Evolutionary conservation across 2,329 filamentous ascomycete species (phyloP).

Genomic region (Diaporthe citrichinensis): DNA sequence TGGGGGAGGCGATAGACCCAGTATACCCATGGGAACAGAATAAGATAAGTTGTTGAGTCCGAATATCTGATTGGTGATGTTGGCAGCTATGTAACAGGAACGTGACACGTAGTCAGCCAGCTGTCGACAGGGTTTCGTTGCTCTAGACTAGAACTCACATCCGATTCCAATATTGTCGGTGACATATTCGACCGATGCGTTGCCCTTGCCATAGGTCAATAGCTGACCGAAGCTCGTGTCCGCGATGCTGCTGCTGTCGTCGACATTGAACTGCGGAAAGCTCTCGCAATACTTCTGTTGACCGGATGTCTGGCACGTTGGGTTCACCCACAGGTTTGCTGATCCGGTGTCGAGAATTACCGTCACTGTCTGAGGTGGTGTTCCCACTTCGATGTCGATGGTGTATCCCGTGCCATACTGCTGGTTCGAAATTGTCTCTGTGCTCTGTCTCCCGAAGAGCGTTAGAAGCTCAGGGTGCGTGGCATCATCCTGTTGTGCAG

Average conservation of each 20-base stretch:
- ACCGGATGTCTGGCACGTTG: conserved; percentile 56
- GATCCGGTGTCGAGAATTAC: conserved; percentile 69
- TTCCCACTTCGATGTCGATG: conserved; percentile 59
- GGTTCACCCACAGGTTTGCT: conserved; percentile 69
- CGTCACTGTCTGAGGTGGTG: conserved; percentile 61
- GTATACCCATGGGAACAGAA: conserved; percentile 64
- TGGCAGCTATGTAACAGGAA: conserved; percentile 47
- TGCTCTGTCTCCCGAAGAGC: not conserved
- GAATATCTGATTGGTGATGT: conserved; percentile 62
- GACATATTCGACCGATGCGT: conserved; percentile 60
- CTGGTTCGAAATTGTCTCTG: conserved; percentile 3
- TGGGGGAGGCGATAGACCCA: conserved; percentile 61
- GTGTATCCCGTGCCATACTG: conserved; percentile 23
- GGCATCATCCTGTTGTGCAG: not conserved
- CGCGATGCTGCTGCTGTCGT: conserved; percentile 56
- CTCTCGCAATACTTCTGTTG: conserved; percentile 55
- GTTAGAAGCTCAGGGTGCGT: not conserved
- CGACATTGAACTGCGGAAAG: conserved; percentile 61
- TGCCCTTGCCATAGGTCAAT: conserved; percentile 54
- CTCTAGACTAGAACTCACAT: conserved; percentile 47
- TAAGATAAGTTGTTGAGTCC: conserved; percentile 61
- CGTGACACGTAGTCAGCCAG: not conserved
- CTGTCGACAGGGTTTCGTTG: not conserved
- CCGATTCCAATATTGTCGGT: conserved; percentile 62
- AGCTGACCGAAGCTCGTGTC: conserved; percentile 54